A percentile compares a stretch with the other conserved stretches of the same genome.
Conservation (phyloP, 1,139 yeast genomes). For the Taiozyma onychis region DNA sequence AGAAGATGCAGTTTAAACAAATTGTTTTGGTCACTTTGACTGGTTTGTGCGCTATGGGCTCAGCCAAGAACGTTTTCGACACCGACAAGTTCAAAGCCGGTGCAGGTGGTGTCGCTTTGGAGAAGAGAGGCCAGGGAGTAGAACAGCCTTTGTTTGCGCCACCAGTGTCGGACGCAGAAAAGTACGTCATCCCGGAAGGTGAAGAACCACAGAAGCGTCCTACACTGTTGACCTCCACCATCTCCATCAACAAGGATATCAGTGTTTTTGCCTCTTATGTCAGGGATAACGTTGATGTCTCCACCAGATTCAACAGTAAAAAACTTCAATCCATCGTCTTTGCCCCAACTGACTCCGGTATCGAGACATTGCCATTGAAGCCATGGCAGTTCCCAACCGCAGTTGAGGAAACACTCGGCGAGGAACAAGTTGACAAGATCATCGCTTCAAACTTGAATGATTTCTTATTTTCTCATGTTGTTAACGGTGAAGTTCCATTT, state of each 20-base stretch:
- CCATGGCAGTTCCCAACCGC: slow-evolving; percentile 68
- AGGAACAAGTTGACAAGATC: slow-evolving; percentile 38
- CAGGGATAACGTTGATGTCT: slow-evolving; percentile 44
- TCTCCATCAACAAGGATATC: slow-evolving; percentile 38
- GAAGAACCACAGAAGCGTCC: slow-evolving; percentile 25
- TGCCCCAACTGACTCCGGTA: slow-evolving; percentile 57
- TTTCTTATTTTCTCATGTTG: slow-evolving; percentile 52
- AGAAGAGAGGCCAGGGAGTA: neutral
- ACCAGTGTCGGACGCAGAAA: slow-evolving; percentile 1
- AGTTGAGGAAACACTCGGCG: slow-evolving; percentile 30
- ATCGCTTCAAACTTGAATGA: slow-evolving; percentile 41
- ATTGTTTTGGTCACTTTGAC: neutral
- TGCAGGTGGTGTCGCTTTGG: neutral
- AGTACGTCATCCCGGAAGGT: slow-evolving; percentile 17
- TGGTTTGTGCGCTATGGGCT: neutral
- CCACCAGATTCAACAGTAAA: slow-evolving; percentile 35
- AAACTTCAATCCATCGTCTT: slow-evolving; percentile 41
- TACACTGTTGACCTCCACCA: slow-evolving; percentile 29
- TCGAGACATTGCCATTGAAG: slow-evolving; percentile 37
- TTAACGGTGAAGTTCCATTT: slow-evolving; percentile 25
- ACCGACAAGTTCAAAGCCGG: slow-evolving; percentile 1
- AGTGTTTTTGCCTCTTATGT: slow-evolving; percentile 52
- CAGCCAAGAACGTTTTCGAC: slow-evolving; percentile 5
- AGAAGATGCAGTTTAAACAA: neutral
- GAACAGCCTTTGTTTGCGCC: slow-evolving; percentile 6